Evolutionary conservation across 2,329 filamentous ascomycete species (phyloP).

Genomic region (Xenosphaeropsis pyriputrescens): DNA sequence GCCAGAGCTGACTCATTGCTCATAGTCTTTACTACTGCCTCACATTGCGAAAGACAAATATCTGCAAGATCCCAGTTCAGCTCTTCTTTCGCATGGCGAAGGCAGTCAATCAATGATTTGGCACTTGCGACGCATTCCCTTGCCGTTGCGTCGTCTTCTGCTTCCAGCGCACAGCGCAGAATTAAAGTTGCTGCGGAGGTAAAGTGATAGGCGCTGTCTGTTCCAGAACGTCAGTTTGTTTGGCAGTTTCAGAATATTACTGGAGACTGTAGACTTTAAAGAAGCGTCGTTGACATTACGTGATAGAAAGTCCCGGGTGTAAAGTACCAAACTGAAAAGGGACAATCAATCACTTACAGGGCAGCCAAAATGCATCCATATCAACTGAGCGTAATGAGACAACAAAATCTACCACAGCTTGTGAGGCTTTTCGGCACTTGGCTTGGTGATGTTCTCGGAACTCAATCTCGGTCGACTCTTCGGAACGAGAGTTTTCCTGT

Average conservation of each 20-base stretch:
- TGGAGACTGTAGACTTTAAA: too few relatives aligned
- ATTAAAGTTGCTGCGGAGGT: constrained; percentile 11
- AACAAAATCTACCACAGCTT: constrained; percentile 10
- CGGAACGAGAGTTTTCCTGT: too few relatives aligned
- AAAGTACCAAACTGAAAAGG: not conserved
- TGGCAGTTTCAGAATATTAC: too few relatives aligned
- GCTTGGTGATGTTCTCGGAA: constrained; percentile 5
- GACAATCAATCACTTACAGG: constrained; percentile 11
- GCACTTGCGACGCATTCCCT: constrained; percentile 4
- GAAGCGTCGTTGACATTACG: too few relatives aligned
- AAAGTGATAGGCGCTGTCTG: constrained; percentile 17
- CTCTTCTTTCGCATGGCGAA: constrained; percentile 10
- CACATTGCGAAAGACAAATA: constrained; percentile 20
- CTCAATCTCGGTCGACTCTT: too few relatives aligned
- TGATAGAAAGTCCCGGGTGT: not conserved
- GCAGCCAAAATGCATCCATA: constrained; percentile 15
- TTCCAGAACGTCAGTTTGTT: too few relatives aligned
- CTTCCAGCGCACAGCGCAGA: constrained; percentile 9
- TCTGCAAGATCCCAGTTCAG: constrained; percentile 11
- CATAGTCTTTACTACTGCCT: constrained; percentile 8
- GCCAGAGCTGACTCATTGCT: too few relatives aligned
- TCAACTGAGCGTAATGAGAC: constrained; percentile 2
- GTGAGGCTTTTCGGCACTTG: constrained; percentile 11
- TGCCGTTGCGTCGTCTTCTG: constrained; percentile 3
- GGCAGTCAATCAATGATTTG: constrained; percentile 3